These are phyloP conservation scores for Ophiostoma sp. DNA, from an alignment of 2,329 filamentous ascomycete species.

Conservation along the genomic window DNA sequence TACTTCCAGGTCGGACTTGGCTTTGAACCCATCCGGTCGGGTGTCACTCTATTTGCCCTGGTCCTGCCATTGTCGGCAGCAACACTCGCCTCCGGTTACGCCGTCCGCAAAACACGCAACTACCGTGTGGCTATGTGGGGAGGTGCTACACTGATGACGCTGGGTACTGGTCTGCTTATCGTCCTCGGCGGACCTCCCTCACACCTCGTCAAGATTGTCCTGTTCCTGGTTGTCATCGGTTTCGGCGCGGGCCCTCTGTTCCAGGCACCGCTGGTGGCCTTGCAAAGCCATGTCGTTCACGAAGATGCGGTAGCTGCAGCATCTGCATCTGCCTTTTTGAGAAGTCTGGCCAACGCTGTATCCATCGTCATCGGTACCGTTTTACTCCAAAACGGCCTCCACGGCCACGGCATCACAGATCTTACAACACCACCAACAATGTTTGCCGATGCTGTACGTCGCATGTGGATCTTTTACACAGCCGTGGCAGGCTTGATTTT, in stretches of 20 bases:
- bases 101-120: neutral
- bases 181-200: neutral
- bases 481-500: neutral
- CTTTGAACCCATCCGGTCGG: neutral
- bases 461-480: conserved; percentile 11
- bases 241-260: neutral
- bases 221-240: neutral
- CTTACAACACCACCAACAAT: neutral
- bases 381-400: neutral
- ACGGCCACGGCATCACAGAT: neutral
- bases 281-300: neutral
- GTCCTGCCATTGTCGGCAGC: neutral
- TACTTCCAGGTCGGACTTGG: neutral
- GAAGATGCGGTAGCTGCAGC: neutral
- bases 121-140: neutral
- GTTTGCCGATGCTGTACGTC: neutral
- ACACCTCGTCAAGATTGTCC: neutral
- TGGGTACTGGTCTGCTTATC: neutral
- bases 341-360: neutral
- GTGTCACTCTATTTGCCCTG: neutral
- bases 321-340: neutral
- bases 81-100: neutral
- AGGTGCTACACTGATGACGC: neutral
- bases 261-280: neutral
- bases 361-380: neutral